Evolutionary conservation across 1,284 basidiomycete genomes (phyloP).

Genomic region (Xerocomus amazonicus): DNA sequence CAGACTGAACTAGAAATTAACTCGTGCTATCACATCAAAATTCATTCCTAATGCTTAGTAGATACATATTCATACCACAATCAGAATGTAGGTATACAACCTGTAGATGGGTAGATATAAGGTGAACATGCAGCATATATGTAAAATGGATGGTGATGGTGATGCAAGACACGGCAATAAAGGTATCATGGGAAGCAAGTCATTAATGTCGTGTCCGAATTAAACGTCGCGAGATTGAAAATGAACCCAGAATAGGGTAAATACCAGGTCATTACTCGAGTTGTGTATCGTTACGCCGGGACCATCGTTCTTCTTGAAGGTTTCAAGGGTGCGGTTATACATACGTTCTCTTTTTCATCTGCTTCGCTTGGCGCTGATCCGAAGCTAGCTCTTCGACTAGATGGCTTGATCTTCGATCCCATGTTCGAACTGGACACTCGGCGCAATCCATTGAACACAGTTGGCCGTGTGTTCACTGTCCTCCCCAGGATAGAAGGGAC

Average conservation of each 20-base stretch:
- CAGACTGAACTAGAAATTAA: too few relatives aligned
- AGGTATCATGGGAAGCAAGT: conserved; percentile 8
- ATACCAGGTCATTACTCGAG: background rate
- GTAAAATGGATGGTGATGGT: conserved; percentile 1
- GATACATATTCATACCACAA: conserved; percentile 15
- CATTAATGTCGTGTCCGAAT: conserved; percentile 8
- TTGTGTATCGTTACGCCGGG: conserved; percentile 11
- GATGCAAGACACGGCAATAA: conserved; percentile 4
- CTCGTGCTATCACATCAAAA: background rate
- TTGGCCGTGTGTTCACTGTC: conserved; percentile 15
- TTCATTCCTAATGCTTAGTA: background rate
- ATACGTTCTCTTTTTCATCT: conserved; percentile 28
- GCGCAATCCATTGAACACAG: conserved; percentile 13
- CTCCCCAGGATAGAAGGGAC: conserved; percentile 35
- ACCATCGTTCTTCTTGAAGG: conserved; percentile 19
- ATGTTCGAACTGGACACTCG: conserved; percentile 20
- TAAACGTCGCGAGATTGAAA: background rate
- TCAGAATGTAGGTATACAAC: conserved; percentile 21
- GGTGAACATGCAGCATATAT: conserved; percentile 12
- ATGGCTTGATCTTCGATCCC: conserved; percentile 17
- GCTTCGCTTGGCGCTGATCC: conserved; percentile 19
- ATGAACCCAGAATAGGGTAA: background rate
- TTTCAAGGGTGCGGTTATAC: conserved; percentile 13
- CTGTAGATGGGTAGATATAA: conserved; percentile 13
- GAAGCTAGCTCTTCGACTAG: conserved; percentile 20